Conservation (phyloP, 78 protist genomes). For the Guillardia theta region DNA sequence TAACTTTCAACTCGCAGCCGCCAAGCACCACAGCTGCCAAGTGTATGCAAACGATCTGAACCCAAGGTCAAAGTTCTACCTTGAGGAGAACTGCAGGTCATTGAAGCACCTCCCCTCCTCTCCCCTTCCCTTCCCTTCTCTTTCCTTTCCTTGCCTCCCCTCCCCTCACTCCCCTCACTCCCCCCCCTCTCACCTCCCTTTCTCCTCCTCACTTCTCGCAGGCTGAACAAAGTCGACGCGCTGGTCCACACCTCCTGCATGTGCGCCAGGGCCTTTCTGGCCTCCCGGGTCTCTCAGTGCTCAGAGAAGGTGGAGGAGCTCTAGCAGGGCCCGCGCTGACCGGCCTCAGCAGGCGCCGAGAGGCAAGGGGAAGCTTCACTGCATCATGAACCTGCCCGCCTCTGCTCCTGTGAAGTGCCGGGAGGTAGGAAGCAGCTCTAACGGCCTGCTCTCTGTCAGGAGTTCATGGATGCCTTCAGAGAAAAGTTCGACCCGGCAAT, state of each 20-base stretch:
- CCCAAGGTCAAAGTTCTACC: constrained; percentile 70
- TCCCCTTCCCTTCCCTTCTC: not conserved
- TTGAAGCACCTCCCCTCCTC: constrained; percentile 51
- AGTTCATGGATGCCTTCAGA: constrained; percentile 75
- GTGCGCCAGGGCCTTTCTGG: not conserved
- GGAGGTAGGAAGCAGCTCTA: too few relatives aligned
- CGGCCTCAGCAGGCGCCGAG: too few relatives aligned
- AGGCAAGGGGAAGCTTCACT: too few relatives aligned
- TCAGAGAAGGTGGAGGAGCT: not conserved
- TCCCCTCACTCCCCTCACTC: not conserved
- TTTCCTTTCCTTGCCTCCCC: not conserved
- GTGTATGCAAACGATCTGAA: constrained; percentile 95
- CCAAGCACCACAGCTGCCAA: not conserved
- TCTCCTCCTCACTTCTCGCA: not conserved
- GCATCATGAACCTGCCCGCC: constrained; percentile 90
- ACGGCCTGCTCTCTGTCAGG: too few relatives aligned
- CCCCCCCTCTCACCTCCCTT: not conserved
- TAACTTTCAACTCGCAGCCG: not conserved
- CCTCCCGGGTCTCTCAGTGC: not conserved
- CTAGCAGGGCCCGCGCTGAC: not conserved
- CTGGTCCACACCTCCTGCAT: not conserved
- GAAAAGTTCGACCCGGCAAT: constrained; percentile 11
- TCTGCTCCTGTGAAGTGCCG: too few relatives aligned
- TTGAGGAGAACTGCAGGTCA: constrained; percentile 59
- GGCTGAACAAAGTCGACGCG: not conserved